These are phyloP conservation scores for Vitis hybrid DNA, from an alignment of 177 flowering plant genomes.

Conservation along the genomic window DNA sequence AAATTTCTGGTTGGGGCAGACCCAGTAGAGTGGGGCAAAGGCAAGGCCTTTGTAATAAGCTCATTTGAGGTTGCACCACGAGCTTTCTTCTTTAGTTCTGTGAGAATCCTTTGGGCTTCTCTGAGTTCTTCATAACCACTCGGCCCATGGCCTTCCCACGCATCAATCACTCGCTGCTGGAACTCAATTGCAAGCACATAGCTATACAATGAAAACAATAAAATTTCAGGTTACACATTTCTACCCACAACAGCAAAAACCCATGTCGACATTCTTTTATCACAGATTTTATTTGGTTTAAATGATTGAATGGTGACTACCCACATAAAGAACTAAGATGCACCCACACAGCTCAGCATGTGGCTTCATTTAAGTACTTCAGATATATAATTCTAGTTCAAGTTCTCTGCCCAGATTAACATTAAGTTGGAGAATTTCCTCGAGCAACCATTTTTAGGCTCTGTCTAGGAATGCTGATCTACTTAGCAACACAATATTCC, in stretches of 20 bases:
- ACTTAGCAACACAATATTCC: not conserved
- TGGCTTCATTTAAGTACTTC: not conserved
- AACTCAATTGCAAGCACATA: constrained; percentile 70
- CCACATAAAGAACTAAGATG: not conserved
- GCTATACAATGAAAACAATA: constrained; percentile 44
- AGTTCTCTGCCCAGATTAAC: not conserved
- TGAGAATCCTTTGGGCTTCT: constrained; percentile 65
- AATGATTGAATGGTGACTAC: not conserved
- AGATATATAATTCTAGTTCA: not conserved
- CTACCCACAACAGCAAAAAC: not conserved
- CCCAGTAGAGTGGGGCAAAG: constrained; percentile 27
- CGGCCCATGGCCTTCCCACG: constrained; percentile 78
- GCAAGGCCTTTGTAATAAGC: constrained; percentile 37
- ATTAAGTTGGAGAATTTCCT: not conserved
- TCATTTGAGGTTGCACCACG: constrained; percentile 22
- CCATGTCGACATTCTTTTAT: no score
- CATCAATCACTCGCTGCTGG: constrained; percentile 73
- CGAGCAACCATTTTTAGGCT: no score
- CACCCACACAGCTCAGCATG: not conserved
- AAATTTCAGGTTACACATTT: not conserved
- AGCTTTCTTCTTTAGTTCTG: constrained; percentile 58
- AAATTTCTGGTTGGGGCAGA: constrained; percentile 12
- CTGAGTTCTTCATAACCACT: constrained; percentile 54
- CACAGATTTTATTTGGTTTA: not conserved
- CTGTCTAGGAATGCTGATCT: no score